A percentile compares a stretch with the other conserved stretches of the same genome.
Evolutionary conservation across 306 rosid species (phyloP).

Genomic region (Coriaria nepalensis): DNA sequence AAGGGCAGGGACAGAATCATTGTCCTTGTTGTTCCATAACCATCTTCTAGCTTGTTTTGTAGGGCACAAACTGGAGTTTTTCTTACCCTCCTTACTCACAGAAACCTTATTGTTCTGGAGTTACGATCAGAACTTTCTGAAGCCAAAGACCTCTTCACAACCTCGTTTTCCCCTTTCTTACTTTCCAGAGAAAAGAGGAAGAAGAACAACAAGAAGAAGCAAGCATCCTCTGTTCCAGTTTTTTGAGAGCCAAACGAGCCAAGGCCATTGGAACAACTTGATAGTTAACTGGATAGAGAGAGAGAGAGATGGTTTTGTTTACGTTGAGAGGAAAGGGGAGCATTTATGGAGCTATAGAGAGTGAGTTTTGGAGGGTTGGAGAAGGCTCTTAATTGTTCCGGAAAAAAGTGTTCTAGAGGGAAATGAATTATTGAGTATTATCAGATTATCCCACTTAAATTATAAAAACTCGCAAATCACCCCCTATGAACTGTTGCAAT

Average conservation of each 20-base stretch:
- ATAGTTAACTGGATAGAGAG: background rate
- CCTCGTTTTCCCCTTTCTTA: slow-evolving; percentile 6
- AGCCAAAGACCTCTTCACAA: slow-evolving; percentile 19
- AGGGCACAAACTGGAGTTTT: slow-evolving; percentile 31
- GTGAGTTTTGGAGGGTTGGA: slow-evolving; percentile 20
- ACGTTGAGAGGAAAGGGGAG: background rate
- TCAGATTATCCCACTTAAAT: background rate
- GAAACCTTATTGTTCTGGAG: slow-evolving; percentile 31
- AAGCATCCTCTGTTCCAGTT: slow-evolving; percentile 30
- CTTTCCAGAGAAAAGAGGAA: slow-evolving; percentile 7
- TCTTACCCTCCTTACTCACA: slow-evolving; percentile 23
- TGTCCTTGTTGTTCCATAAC: slow-evolving; percentile 29
- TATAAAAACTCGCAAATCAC: too few relatives aligned
- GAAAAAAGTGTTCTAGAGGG: slow-evolving; percentile 25
- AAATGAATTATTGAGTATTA: background rate
- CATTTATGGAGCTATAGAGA: slow-evolving; percentile 16
- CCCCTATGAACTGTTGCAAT: too few relatives aligned
- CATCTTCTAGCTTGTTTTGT: slow-evolving; percentile 31
- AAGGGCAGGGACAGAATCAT: slow-evolving; percentile 36
- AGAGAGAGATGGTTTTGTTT: background rate
- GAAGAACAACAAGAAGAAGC: slow-evolving; percentile 18
- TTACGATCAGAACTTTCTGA: background rate
- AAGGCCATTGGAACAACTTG: slow-evolving; percentile 34
- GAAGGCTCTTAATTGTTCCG: slow-evolving; percentile 38
- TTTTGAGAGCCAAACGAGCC: slow-evolving; percentile 52